These are phyloP conservation scores for Geopyxis carbonaria DNA, from an alignment of 495 filamentous ascomycete genomes.

Conservation along the genomic window DNA sequence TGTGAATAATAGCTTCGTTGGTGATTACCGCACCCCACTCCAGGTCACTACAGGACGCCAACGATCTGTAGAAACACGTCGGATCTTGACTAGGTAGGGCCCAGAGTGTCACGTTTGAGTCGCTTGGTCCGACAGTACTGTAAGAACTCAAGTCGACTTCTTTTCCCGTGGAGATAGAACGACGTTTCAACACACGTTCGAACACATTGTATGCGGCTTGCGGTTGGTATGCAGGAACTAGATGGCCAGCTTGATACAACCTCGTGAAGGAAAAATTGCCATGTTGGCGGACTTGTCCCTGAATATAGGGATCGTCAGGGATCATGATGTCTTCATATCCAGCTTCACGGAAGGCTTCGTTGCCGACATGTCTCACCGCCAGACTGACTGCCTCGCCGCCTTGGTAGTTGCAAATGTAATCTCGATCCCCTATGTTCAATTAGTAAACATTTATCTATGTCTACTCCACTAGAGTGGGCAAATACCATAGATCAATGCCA, in stretches of 20 bases:
- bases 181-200: conserved; percentile 37
- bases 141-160: conserved; percentile 25
- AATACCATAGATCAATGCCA: conserved; percentile 53
- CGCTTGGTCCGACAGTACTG: conserved; percentile 35
- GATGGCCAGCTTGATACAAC: conserved; percentile 54
- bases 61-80: conserved; percentile 42
- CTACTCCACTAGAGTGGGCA: conserved; percentile 24
- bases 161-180: conserved; percentile 44
- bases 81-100: conserved; percentile 29
- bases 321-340: conserved; percentile 41
- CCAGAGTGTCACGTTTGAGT: conserved; percentile 31
- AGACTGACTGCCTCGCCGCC: conserved; percentile 46
- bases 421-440: conserved; percentile 17
- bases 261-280: conserved; percentile 54
- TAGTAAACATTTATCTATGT: conserved; percentile 11
- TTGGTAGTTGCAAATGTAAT: conserved; percentile 53
- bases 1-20: conserved; percentile 29
- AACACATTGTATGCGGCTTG: conserved; percentile 43
- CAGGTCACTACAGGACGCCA: conserved; percentile 38
- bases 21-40: conserved; percentile 7
- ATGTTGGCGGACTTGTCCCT: conserved; percentile 49
- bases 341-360: conserved; percentile 32
- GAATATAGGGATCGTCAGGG: conserved; percentile 36
- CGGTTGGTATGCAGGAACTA: conserved; percentile 54
- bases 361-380: conserved; percentile 29